Base-by-base conservation (phyloP, 164 flowering plant species). In the Dillenia suffruticosa region DNA sequence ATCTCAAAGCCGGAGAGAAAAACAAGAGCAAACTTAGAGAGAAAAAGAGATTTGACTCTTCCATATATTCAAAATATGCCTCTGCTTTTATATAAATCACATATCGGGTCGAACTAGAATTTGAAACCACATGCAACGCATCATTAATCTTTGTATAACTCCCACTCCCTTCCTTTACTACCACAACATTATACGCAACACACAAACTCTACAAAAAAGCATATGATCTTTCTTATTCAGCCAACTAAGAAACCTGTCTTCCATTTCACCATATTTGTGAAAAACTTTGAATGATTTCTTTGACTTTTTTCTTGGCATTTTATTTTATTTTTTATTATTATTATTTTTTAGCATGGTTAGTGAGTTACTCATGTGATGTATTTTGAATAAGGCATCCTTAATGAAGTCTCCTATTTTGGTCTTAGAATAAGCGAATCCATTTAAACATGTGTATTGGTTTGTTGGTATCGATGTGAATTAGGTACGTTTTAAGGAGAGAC, bases 91-190 rank as follows among this genome's bases (percentile, higher is more conserved):
- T 86, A 56, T 90, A 77, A 26, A 94, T 94, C 71, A 94, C 90
- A 58, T 86, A 89, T 63, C 96, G 78, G 10, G 68, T 76, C 1
- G 48, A 44, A 10, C 84, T 83, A 8, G 70, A 62, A 32, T 87
- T 85, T 0, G 97, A 95, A 8, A 91, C 97, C 2, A 81, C 89
- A 2, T 63, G 78, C 13, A 93, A 79, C 0, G 99, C 99, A 22
- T 80, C 96, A 8, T 64, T 63, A 1, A 91, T 75, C 12, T 87
- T 94, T 13, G 79, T 91, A 71, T 74, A 91, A 48, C 91, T 82
- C 56, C 98, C 99, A 49, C 80, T 78, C 32, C 99, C 96, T 54
- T 94, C 99, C 52, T 86, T 82, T 0, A 97, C 97, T 53, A 94
- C 99, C 55, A 81, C 74, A 52, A 84, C 22, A 68, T 91, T 70